phyloP scores from a whole-genome alignment of 1,139 yeast genomes.

The Yamadazyma pseudoaaseri region DNA sequence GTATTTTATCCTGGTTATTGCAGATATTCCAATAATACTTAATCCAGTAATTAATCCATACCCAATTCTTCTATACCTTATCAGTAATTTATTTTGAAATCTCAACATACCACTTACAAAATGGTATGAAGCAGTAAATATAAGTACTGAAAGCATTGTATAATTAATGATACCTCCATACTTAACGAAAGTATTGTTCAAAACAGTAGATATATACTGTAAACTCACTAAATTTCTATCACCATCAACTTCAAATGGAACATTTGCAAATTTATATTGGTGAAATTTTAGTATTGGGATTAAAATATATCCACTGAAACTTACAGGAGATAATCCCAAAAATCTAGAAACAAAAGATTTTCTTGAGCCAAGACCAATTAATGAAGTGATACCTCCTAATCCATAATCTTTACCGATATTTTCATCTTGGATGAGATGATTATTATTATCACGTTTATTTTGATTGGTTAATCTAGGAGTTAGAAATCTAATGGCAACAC shows the following conservation, averaged over 20 bases:
- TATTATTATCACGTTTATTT: slow-evolving; percentile 6
- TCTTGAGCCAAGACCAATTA: slow-evolving; percentile 54
- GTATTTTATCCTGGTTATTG: slow-evolving; percentile 23
- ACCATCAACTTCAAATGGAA: slow-evolving; percentile 57
- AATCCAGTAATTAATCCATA: slow-evolving; percentile 28
- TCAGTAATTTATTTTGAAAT: slow-evolving; percentile 26
- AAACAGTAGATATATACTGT: slow-evolving; percentile 50
- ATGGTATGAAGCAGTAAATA: slow-evolving; percentile 34
- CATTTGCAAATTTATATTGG: slow-evolving; percentile 43
- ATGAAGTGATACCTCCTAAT: slow-evolving; percentile 54
- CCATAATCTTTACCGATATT: slow-evolving; percentile 49
- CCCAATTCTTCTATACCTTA: slow-evolving; percentile 33
- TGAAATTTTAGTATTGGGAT: slow-evolving; percentile 50
- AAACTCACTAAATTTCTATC: slow-evolving; percentile 61
- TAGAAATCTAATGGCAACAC: slow-evolving; percentile 46
- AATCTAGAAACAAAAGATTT: slow-evolving; percentile 41
- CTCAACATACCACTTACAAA: slow-evolving; percentile 35
- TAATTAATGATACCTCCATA: slow-evolving; percentile 23
- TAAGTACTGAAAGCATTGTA: slow-evolving; percentile 19
- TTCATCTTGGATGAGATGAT: slow-evolving; percentile 13
- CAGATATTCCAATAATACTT: slow-evolving; percentile 24
- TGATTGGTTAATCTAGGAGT: slow-evolving; percentile 16
- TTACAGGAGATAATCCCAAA: slow-evolving; percentile 42
- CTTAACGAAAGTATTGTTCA: slow-evolving; percentile 21
- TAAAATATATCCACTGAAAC: slow-evolving; percentile 59